Evolutionary conservation across 2,329 filamentous ascomycete species (phyloP).

Genomic region (Plenodomus lindquistii): DNA sequence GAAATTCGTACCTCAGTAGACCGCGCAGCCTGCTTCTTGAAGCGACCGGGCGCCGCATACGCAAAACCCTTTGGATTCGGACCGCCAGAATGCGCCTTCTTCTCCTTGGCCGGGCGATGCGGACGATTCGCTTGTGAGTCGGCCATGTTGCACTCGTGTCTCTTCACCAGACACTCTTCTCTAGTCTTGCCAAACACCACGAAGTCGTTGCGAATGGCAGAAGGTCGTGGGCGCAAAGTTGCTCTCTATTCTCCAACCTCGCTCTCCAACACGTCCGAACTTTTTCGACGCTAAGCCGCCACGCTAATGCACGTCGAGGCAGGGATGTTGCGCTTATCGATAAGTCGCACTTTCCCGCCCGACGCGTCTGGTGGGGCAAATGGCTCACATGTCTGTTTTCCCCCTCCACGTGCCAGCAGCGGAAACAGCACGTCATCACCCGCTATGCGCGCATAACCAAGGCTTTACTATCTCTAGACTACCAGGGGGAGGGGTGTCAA

Average conservation of each 20-base stretch:
- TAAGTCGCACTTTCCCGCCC: constrained; percentile 24
- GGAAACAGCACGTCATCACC: constrained; percentile 27
- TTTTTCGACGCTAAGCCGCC: constrained; percentile 36
- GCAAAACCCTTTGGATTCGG: constrained; percentile 90
- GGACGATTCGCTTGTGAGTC: constrained; percentile 76
- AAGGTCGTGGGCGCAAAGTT: constrained; percentile 9
- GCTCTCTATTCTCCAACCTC: background rate
- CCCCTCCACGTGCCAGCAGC: background rate
- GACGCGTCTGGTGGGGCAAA: constrained; percentile 16
- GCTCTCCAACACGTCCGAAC: constrained; percentile 3
- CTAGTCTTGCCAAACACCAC: background rate
- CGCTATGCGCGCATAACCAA: constrained; percentile 29
- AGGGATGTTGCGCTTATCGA: constrained; percentile 43
- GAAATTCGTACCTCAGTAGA: constrained; percentile 67
- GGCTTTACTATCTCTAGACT: constrained; percentile 19
- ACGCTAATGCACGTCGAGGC: constrained; percentile 24
- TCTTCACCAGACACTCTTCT: background rate
- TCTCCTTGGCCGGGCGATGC: constrained; percentile 86
- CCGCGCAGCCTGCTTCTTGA: constrained; percentile 73
- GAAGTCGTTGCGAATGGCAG: too few relatives aligned
- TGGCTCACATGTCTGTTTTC: constrained; percentile 8
- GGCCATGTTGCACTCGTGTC: constrained; percentile 50
- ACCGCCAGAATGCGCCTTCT: constrained; percentile 74
- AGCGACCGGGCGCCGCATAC: constrained; percentile 77
- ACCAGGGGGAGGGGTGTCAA: constrained; percentile 1